These are phyloP conservation scores for Picochlorum sp. DNA, from an alignment of 139 green algal species.

Conservation along the genomic window DNA sequence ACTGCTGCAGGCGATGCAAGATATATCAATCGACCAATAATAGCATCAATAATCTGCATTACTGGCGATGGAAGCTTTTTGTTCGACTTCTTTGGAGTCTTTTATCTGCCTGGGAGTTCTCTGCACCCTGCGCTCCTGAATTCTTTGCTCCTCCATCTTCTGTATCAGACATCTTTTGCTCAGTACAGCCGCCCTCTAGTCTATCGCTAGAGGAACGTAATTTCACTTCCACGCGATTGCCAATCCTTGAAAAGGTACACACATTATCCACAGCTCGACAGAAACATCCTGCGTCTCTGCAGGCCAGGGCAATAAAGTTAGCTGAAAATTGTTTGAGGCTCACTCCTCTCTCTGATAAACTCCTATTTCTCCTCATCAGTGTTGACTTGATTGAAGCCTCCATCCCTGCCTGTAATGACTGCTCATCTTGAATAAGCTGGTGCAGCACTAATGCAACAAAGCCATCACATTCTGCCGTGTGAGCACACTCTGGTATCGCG, in stretches of 20 bases:
- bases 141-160: no score
- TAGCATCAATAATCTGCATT: background rate
- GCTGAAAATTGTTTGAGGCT: slow-evolving; percentile 51
- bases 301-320: slow-evolving; percentile 38
- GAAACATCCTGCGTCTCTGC: slow-evolving; percentile 66
- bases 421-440: slow-evolving; percentile 83
- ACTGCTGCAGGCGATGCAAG: background rate
- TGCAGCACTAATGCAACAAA: slow-evolving; percentile 64
- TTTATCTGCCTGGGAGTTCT: background rate
- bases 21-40: slow-evolving; percentile 1
- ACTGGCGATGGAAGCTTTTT: background rate
- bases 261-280: slow-evolving; percentile 38
- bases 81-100: background rate
- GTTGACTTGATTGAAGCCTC: slow-evolving; percentile 74
- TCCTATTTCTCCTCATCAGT: slow-evolving; percentile 23
- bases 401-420: slow-evolving; percentile 82
- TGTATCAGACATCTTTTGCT: no score
- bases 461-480: slow-evolving; percentile 53
- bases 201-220: no score
- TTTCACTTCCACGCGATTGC: no score
- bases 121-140: no score
- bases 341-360: slow-evolving; percentile 8
- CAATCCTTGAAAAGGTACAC: no score
- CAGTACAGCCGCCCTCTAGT: no score
- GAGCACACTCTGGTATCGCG: slow-evolving; percentile 48